phyloP scores from a whole-genome alignment of 179 eudicot species.

The Silene vulgaris region DNA sequence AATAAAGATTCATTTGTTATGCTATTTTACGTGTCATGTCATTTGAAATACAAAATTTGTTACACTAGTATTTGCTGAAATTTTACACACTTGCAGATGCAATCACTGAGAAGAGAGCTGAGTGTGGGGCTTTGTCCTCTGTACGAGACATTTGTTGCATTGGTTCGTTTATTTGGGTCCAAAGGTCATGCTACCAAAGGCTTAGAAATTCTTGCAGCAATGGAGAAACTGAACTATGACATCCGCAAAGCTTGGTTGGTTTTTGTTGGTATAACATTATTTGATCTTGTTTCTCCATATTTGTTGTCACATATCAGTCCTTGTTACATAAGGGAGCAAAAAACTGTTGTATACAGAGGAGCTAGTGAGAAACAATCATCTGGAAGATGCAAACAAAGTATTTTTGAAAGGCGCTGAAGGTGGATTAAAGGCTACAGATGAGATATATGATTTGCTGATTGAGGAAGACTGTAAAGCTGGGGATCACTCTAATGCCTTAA shows the following conservation, averaged over 20 bases:
- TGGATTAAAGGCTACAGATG: slow-evolving; percentile 80
- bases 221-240: slow-evolving; percentile 89
- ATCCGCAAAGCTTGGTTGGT: slow-evolving; percentile 94
- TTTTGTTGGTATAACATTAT: slow-evolving; percentile 69
- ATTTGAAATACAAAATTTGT: too few relatives aligned
- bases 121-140: slow-evolving; percentile 92
- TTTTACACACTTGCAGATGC: slow-evolving; percentile 54
- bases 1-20: neutral
- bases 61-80: neutral
- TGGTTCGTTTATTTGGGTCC: slow-evolving; percentile 79
- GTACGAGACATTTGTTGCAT: slow-evolving; percentile 80
- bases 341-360: slow-evolving; percentile 48
- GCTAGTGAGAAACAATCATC: slow-evolving; percentile 60
- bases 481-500: slow-evolving; percentile 89
- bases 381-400: slow-evolving; percentile 88
- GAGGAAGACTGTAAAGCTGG: slow-evolving; percentile 91
- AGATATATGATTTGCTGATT: slow-evolving; percentile 78
- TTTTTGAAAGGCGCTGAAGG: slow-evolving; percentile 90
- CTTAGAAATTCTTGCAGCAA: slow-evolving; percentile 86
- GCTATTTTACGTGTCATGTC: neutral
- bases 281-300: slow-evolving; percentile 14
- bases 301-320: slow-evolving; percentile 10
- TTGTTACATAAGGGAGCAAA: slow-evolving; percentile 11
- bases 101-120: slow-evolving; percentile 76
- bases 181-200: slow-evolving; percentile 80